These are phyloP conservation scores for Pestalotiopsis sp. DNA, from an alignment of 2,329 filamentous ascomycete genomes.

Conservation along the genomic window DNA sequence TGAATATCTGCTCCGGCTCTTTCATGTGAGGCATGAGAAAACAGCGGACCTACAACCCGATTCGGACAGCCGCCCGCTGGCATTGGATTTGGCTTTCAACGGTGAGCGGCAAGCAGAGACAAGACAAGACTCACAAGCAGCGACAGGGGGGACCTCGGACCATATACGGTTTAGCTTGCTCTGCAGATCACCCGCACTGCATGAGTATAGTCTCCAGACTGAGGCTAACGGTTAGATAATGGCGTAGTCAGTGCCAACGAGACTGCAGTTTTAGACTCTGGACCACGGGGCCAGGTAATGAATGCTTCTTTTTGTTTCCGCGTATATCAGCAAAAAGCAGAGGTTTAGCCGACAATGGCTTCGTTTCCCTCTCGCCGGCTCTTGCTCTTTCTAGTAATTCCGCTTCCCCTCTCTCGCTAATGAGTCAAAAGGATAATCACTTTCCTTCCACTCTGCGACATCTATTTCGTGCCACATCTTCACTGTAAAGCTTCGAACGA, in stretches of 20 bases:
- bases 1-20: not conserved
- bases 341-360: not conserved
- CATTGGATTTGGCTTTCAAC: not conserved
- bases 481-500: not conserved
- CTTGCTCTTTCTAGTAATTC: not conserved
- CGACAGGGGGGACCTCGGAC: not conserved
- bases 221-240: too few species aligned
- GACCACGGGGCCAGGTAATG: not conserved
- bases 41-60: not conserved
- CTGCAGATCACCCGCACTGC: not conserved
- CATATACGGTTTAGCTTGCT: not conserved
- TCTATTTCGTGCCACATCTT: not conserved
- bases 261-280: not conserved
- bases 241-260: too few species aligned
- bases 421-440: not conserved
- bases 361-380: not conserved
- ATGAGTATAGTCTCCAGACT: not conserved
- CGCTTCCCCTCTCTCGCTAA: not conserved
- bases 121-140: not conserved
- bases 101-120: not conserved
- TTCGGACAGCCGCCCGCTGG: not conserved
- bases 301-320: not conserved
- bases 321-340: not conserved
- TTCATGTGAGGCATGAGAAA: not conserved
- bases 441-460: too few species aligned